A percentile compares a stretch with the other conserved stretches of the same genome.
Conservation (phyloP, 352 stramenopile genomes). For the Phytopythium mirpurense region DNA sequence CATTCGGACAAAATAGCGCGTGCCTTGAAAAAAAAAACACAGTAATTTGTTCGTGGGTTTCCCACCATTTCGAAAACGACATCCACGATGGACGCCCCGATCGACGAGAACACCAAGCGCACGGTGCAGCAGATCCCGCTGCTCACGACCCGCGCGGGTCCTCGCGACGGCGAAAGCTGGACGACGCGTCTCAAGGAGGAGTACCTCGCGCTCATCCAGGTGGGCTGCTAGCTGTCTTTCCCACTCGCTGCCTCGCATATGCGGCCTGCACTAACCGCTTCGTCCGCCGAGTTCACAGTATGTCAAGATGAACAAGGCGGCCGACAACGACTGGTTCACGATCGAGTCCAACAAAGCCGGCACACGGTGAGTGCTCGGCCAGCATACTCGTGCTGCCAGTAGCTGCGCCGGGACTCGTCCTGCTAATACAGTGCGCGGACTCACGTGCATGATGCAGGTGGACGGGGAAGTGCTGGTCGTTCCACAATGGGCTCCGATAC, state of each 20-base stretch:
- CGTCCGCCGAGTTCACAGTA: too few relatives aligned
- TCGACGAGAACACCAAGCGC: slow-evolving; percentile 76
- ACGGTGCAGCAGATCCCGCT: slow-evolving; percentile 84
- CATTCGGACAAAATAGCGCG: too few relatives aligned
- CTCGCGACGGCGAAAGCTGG: slow-evolving; percentile 75
- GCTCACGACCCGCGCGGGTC: slow-evolving; percentile 69
- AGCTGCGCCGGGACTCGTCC: background rate
- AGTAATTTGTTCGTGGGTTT: too few relatives aligned
- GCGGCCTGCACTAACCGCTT: too few relatives aligned
- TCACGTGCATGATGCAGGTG: slow-evolving; percentile 13
- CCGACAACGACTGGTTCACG: slow-evolving; percentile 89
- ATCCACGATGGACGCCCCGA: slow-evolving; percentile 83
- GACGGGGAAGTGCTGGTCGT: slow-evolving; percentile 88
- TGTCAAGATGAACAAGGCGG: slow-evolving; percentile 88
- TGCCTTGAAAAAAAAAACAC: too few relatives aligned
- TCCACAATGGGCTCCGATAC: slow-evolving; percentile 81
- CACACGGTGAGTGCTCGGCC: slow-evolving; percentile 29
- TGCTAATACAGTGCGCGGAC: background rate
- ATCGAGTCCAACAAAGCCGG: slow-evolving; percentile 83
- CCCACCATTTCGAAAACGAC: too few relatives aligned
- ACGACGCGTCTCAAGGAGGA: slow-evolving; percentile 85
- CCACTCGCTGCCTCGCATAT: too few relatives aligned
- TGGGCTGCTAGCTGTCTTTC: slow-evolving; percentile 8
- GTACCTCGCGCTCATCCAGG: slow-evolving; percentile 81
- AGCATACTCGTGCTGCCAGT: background rate